Percentiles rank a stretch among this genome's conserved stretches.
Conservation (phyloP, 2,329 filamentous ascomycete genomes). For the Stenocarpella maydis region DNA sequence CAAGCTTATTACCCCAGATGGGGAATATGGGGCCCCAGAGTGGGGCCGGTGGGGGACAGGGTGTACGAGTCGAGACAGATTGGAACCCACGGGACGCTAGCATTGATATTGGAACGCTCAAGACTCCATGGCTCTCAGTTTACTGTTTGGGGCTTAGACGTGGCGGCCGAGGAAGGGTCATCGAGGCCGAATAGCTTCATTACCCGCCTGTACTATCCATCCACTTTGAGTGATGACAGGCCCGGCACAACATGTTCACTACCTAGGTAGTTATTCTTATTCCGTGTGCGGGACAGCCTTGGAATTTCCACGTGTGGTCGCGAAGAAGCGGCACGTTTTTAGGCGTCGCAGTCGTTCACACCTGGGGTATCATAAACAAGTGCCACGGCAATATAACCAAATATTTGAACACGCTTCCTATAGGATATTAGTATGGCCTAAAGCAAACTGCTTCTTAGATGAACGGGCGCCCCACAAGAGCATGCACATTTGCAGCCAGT, state of each 20-base stretch:
- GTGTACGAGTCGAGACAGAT: slow-evolving; percentile 2
- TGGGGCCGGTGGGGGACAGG: slow-evolving; percentile 22
- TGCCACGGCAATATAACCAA: neutral
- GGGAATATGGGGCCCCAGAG: slow-evolving; percentile 7
- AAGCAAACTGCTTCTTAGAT: no score
- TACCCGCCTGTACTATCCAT: neutral
- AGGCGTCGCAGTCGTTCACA: neutral
- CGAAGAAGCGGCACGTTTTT: neutral
- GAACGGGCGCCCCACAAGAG: neutral
- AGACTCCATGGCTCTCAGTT: neutral
- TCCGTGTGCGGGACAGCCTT: neutral
- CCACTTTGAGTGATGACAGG: neutral
- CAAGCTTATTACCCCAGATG: slow-evolving; percentile 20
- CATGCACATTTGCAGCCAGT: neutral
- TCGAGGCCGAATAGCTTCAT: neutral
- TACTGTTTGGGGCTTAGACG: neutral
- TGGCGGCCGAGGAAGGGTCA: slow-evolving; percentile 1
- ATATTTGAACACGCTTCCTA: neutral
- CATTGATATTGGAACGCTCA: neutral
- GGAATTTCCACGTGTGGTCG: neutral
- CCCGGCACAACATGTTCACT: neutral
- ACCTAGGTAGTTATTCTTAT: neutral
- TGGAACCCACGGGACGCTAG: slow-evolving; percentile 13
- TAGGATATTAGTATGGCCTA: neutral
- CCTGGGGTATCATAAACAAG: neutral